Evolutionary conservation across 495 filamentous ascomycete species (phyloP).

Genomic region (Oidiodendron maius): DNA sequence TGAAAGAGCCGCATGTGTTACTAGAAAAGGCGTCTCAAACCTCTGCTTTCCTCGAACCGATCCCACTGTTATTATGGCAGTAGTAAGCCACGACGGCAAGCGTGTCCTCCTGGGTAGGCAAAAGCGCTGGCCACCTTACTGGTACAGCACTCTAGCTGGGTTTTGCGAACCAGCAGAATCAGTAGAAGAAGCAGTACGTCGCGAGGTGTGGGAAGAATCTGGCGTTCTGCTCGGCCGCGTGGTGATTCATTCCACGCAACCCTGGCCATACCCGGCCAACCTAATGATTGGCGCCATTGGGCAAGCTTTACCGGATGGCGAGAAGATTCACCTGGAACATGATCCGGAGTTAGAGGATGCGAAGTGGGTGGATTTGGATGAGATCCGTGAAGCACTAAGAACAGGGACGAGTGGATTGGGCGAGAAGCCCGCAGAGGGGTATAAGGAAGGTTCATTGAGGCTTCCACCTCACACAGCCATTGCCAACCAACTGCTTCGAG

Average conservation of each 20-base stretch:
- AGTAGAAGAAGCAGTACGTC: constrained; percentile 88
- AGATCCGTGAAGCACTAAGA: constrained; percentile 57
- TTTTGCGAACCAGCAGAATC: constrained; percentile 94
- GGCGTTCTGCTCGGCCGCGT: constrained; percentile 83
- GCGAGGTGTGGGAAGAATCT: constrained; percentile 94
- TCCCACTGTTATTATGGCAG: constrained; percentile 91
- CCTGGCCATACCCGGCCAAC: constrained; percentile 77
- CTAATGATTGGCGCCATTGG: constrained; percentile 94
- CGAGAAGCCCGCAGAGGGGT: constrained; percentile 54
- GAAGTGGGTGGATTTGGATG: constrained; percentile 72
- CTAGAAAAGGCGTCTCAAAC: constrained; percentile 71
- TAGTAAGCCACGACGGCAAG: constrained; percentile 68
- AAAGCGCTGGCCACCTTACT: constrained; percentile 74
- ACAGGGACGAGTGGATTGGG: constrained; percentile 61
- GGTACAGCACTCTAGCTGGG: constrained; percentile 87
- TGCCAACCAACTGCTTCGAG: constrained; percentile 65
- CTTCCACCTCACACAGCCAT: constrained; percentile 74
- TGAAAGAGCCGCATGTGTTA: constrained; percentile 63
- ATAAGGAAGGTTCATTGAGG: constrained; percentile 66
- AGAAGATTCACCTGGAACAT: constrained; percentile 75
- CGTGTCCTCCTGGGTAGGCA: constrained; percentile 79
- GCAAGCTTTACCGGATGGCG: constrained; percentile 74
- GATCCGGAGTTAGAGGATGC: constrained; percentile 90
- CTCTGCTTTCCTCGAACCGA: constrained; percentile 90
- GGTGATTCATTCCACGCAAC: constrained; percentile 87